Base-by-base conservation (phyloP, 2,329 filamentous ascomycete genomes). In the Apiospora marii region DNA sequence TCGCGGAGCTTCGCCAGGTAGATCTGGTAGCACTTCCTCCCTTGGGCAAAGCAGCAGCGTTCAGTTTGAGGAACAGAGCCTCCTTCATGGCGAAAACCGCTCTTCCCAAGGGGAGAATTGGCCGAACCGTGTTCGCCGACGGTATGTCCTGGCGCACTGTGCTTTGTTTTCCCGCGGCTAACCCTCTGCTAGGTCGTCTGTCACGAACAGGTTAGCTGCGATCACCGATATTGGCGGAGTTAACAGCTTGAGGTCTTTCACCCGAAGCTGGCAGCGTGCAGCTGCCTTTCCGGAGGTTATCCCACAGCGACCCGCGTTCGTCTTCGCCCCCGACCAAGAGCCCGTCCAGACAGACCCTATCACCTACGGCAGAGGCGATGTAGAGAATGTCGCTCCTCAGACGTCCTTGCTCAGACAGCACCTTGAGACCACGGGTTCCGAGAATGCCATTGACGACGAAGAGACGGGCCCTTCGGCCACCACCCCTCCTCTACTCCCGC, bases 171-270 rank as follows among this genome's bases (percentile, higher is more conserved):
- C n/a, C n/a, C 69, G 34, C 41, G 34, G 34, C 58, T 64, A 41
- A 64, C 34, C 19, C 34, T 64, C n/a, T 41, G 44, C 30, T 74
- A 91, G 90, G 73, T 89, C 89, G n/a, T 92, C 90, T 8, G 84
- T 90, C 51, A 88, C 87, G 44, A 85, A 88, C 74, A 86, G 87
- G 46, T 82, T 93, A 48, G 83, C 88, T 37, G 85, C 87, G 70
- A 80, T 92, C 71, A 86, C 88, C 76, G 92, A 97, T 74, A 92
- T 94, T 68, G 96, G 96, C 75, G 96, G 96, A 69, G 92, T 95
- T 74, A 98, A 98, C 85, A 97, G 94, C 82, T 93, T 98, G 78
- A 92, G 96, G 79, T 97, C 95, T 79, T 98, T 98, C 81, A 94
- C 95, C 64, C 90, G 93, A 74, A 97, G 94, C 77, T 98, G 95